Evolutionary conservation across 1,284 basidiomycete species (phyloP).

Genomic region (Vanrija pseudolonga): DNA sequence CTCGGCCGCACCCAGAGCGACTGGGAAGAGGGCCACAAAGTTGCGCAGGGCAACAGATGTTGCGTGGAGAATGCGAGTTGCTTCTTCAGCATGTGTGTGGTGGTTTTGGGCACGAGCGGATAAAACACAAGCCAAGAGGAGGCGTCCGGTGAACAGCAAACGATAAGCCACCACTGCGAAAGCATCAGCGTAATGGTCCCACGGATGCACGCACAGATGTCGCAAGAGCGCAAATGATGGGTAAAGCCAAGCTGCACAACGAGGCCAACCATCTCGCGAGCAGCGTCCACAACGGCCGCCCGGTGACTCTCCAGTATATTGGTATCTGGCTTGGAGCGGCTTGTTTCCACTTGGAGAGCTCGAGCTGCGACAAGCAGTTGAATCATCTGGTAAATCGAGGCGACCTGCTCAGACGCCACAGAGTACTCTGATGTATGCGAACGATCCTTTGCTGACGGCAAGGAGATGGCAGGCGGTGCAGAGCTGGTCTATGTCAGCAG

Average conservation of each 20-base stretch:
- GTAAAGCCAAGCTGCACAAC: conserved; percentile 10
- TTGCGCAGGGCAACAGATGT: conserved; percentile 11
- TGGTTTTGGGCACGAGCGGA: conserved; percentile 11
- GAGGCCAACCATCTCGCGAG: conserved; percentile 6
- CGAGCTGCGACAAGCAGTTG: conserved; percentile 9
- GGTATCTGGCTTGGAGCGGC: neutral
- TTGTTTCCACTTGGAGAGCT: conserved; percentile 11
- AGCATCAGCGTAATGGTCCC: neutral
- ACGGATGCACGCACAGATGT: conserved; percentile 7
- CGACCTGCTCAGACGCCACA: conserved; percentile 10
- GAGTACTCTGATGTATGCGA: neutral
- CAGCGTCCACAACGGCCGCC: neutral
- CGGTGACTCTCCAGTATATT: neutral
- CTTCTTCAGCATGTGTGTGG: conserved; percentile 6
- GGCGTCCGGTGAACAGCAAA: conserved; percentile 12
- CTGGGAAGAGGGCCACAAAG: conserved; percentile 12
- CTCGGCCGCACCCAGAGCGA: conserved; percentile 17
- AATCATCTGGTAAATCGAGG: conserved; percentile 10
- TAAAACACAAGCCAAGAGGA: conserved; percentile 12
- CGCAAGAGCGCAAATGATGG: conserved; percentile 4
- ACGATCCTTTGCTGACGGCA: neutral
- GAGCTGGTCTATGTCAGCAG: neutral
- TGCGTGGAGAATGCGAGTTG: conserved; percentile 12
- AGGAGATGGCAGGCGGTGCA: neutral
- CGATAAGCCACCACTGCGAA: conserved; percentile 12